A percentile compares a stretch with the other conserved stretches of the same genome.
Evolutionary conservation across 345 rosid species (phyloP).

Genomic region (Acer yangbiense): DNA sequence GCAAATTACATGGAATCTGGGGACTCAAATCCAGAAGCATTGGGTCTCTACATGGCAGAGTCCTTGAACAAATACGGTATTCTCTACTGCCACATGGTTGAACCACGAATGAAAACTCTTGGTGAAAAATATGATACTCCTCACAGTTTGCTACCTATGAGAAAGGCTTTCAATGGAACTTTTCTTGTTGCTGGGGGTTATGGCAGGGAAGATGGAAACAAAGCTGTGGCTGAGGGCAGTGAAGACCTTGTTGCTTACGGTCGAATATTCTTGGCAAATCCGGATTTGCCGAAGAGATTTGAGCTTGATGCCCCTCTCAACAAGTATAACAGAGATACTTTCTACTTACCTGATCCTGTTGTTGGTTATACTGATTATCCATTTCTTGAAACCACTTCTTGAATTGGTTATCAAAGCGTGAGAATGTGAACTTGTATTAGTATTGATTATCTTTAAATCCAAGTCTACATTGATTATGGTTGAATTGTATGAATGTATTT

Average conservation of each 20-base stretch:
- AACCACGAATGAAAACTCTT: slow-evolving; percentile 51
- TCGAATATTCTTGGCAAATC: slow-evolving; percentile 66
- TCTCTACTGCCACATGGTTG: slow-evolving; percentile 66
- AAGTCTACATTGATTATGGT: too few species aligned
- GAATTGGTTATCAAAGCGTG: not conserved
- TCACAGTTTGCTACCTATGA: slow-evolving; percentile 54
- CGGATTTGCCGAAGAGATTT: slow-evolving; percentile 72
- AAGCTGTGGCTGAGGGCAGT: slow-evolving; percentile 43
- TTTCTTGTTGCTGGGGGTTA: slow-evolving; percentile 68
- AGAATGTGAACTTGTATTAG: too few species aligned
- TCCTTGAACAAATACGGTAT: slow-evolving; percentile 55
- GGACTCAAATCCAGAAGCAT: slow-evolving; percentile 65
- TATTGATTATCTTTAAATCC: too few species aligned
- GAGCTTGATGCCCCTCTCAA: slow-evolving; percentile 61
- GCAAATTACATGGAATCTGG: slow-evolving; percentile 45
- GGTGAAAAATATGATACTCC: slow-evolving; percentile 29
- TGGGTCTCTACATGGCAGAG: slow-evolving; percentile 63
- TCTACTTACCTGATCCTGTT: slow-evolving; percentile 51
- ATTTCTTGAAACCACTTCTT: slow-evolving; percentile 38
- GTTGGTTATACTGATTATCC: slow-evolving; percentile 80
- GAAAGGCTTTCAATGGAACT: slow-evolving; percentile 64
- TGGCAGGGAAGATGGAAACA: slow-evolving; percentile 50
- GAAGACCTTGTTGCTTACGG: slow-evolving; percentile 73
- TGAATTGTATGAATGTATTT: too few species aligned
- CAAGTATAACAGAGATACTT: slow-evolving; percentile 51